Base-by-base conservation (phyloP, 257 asterid species). In the Primulina huaijiensis region DNA sequence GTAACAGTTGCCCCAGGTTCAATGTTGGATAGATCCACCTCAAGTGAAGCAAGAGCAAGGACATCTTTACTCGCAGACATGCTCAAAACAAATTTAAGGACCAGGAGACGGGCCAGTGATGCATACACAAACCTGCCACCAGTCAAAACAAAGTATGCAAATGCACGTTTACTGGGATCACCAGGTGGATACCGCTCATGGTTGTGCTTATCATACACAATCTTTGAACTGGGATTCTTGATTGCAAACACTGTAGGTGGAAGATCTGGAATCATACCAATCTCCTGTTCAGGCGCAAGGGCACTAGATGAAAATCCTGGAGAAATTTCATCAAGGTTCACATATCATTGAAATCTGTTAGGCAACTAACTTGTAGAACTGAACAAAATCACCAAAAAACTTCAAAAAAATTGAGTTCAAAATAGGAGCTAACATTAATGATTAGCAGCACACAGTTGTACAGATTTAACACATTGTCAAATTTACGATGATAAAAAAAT, bases 1-100 rank as follows among this genome's bases (percentile, higher is more conserved):
- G 97, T 87, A 2, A 92, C 95, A 7, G 97, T 92, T 4, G 93
- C 72, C 68, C 95, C 95, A 5, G 95, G 95, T 70, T 92, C 96
- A 40, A 92, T 87, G 76, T 86, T 89, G 4, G 96, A 86, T 7
- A 92, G 88, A 67, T 92, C 95, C 25, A 89, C 95, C 88, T 89
- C 97, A 14, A 92, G 83, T 71, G 96, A 89, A 37, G 97, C 97
- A 63, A 91, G 92, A 23, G 97, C 96, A 58, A 91, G 96, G 67
- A 92, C 96, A 63, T 92, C 96, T 73, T 89, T 89, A 72, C 89
- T 92, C 62, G 97, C 97, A 46, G 96, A 91, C 97, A 91, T 89
- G 86, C 97, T 91, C 70, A 91, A 74, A 31, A 91, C 92, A 70
- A 92, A 86, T 66, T 92, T 89, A 61, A 92, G 97, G 1, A 87